Evolutionary conservation across 495 filamentous ascomycete genomes (phyloP).

Genomic region (Trichoderma reesei): DNA sequence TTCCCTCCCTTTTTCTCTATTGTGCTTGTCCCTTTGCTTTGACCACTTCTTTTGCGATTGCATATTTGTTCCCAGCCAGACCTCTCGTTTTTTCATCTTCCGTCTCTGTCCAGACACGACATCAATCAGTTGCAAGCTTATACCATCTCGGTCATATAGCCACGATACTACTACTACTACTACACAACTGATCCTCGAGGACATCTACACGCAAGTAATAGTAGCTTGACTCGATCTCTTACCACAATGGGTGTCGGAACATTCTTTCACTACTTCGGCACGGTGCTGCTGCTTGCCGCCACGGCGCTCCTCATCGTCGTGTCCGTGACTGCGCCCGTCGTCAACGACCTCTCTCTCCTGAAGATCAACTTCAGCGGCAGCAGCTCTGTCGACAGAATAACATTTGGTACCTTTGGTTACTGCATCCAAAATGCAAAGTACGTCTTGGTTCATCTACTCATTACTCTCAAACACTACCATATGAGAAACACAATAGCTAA

Average conservation of each 20-base stretch:
- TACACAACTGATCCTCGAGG: background rate
- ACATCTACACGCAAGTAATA: background rate
- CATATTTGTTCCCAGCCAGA: slow-evolving; percentile 3
- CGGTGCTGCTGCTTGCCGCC: slow-evolving; percentile 46
- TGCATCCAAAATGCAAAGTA: slow-evolving; percentile 27
- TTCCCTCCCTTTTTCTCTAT: slow-evolving; percentile 2
- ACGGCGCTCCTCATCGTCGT: slow-evolving; percentile 47
- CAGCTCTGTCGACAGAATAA: slow-evolving; percentile 20
- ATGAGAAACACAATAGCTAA: background rate
- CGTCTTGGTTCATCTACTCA: background rate
- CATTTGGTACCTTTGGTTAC: slow-evolving; percentile 50
- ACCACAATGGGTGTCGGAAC: slow-evolving; percentile 34
- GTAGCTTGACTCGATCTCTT: background rate
- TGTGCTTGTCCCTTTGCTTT: background rate
- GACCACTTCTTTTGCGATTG: background rate
- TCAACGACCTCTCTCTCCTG: slow-evolving; percentile 41
- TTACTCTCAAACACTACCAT: background rate
- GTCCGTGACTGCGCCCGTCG: slow-evolving; percentile 48
- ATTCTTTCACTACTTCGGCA: slow-evolving; percentile 49
- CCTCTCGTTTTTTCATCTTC: background rate
- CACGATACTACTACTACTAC: background rate
- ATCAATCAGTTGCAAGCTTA: background rate
- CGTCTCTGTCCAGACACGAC: background rate
- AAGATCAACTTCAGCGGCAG: slow-evolving; percentile 35
- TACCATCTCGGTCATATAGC: background rate